Evolutionary conservation across 495 filamentous ascomycete genomes (phyloP).

Genomic region (Daldinia childiae): DNA sequence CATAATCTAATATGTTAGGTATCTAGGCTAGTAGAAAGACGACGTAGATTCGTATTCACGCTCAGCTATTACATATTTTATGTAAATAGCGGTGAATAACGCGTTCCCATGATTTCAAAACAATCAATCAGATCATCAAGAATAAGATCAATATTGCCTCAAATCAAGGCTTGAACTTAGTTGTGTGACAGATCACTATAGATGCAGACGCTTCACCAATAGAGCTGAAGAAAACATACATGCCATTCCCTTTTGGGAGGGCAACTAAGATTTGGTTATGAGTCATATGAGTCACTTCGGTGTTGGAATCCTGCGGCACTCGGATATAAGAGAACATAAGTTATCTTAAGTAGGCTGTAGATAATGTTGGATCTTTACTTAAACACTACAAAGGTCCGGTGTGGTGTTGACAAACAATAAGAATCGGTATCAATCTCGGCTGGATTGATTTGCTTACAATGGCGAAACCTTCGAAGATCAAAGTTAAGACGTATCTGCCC

Average conservation of each 20-base stretch:
- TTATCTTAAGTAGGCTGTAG: neutral
- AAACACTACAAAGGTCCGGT: neutral
- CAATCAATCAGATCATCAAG: too few species aligned
- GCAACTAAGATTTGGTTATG: neutral
- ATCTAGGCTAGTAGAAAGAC: too few species aligned
- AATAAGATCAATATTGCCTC: too few species aligned
- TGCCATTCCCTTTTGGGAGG: conserved; percentile 20
- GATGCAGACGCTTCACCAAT: neutral
- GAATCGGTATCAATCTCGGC: neutral
- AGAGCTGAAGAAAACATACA: neutral
- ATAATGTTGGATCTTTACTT: neutral
- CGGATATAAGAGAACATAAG: neutral
- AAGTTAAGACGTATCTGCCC: conserved; percentile 52
- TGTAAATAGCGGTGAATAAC: too few species aligned
- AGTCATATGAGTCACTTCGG: conserved; percentile 1
- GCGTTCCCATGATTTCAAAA: too few species aligned
- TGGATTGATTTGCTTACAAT: conserved; percentile 3
- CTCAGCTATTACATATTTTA: too few species aligned
- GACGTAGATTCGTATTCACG: too few species aligned
- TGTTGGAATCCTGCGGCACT: neutral
- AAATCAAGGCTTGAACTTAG: too few species aligned
- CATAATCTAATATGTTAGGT: too few species aligned
- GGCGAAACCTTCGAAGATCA: conserved; percentile 23
- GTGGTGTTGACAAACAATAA: neutral
- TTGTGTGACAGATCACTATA: too few species aligned